These are phyloP conservation scores for Aquilaria agallochum DNA, from an alignment of 441 rosid genomes.

Conservation along the genomic window DNA sequence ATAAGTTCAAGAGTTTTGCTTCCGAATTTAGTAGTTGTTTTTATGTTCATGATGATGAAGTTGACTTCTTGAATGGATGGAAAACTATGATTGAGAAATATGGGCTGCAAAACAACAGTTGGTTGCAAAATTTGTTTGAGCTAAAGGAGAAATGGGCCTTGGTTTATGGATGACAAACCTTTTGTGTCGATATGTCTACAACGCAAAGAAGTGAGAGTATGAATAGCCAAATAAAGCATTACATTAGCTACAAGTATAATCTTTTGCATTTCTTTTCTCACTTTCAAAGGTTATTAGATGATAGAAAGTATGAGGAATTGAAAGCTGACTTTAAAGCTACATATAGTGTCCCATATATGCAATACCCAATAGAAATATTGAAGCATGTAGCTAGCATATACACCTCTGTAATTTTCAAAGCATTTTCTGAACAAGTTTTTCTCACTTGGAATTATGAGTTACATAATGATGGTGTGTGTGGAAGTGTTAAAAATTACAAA, in stretches of 20 bases:
- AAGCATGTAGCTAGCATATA: background rate
- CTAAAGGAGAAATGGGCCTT: no score
- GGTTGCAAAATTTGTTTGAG: no score
- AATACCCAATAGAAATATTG: background rate
- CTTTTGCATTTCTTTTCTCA: no score
- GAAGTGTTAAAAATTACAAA: no score
- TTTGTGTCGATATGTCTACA: background rate
- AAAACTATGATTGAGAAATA: no score
- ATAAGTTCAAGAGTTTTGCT: background rate
- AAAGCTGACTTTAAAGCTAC: background rate
- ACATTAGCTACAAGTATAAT: background rate
- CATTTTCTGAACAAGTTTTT: background rate
- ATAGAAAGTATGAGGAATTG: background rate
- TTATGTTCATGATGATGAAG: background rate
- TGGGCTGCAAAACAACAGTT: no score
- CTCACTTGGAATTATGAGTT: no score
- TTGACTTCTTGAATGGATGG: no score
- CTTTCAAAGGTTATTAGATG: background rate
- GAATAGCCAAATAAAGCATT: background rate
- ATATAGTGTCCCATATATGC: background rate
- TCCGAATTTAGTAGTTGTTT: background rate
- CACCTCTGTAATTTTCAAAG: background rate
- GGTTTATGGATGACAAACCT: background rate
- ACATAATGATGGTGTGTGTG: no score
- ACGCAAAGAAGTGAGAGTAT: background rate